Base-by-base conservation (phyloP, 352 stramenopile species). In the Elongisporangium prolatum region DNA sequence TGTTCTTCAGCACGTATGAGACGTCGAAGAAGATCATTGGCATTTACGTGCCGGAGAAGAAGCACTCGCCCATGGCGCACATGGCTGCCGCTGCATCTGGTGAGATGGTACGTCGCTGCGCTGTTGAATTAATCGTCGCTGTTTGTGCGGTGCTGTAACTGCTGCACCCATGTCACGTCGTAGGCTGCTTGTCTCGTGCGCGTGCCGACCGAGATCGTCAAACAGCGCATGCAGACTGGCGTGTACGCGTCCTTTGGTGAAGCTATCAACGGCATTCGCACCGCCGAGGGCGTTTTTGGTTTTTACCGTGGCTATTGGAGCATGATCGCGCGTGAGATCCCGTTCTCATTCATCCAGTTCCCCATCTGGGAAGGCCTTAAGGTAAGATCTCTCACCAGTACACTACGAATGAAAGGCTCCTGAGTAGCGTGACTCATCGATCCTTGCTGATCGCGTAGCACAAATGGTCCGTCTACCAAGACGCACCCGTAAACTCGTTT, bases 301-400 rank as follows among this genome's bases (percentile, higher is more conserved):
- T 95, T 99, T 61, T 99, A 99, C 79, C 83, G 91, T 48, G 97
- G 97, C 53, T 99, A 98, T 78, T 95, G 90, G 61, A 98, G 97
- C 54, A 99, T 98, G 64, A 86, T 99, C n/a, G 87, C 98, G 59
- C 85, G 98, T 60, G 98, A 99, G 67, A 98, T 99, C 58, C 98
- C 98, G 4, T 99, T 99, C 75, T 98, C 96, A 21, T 97, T 99
- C 52, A 98, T 99, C 68, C 97, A 99, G 84, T 99, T 99, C 73
- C 96, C 96, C n/a, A 71, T 99, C 3, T 99, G 98, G 84, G 97
- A 99, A 84, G 73, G 80, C 34, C 77, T 98, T 21, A 99, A 99
- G 87, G 77, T 94, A 48, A 54, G 56, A 14, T 50, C 16, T 40
- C 0, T 18, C n/a, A 21, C 8, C 3, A 48, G 17, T 44, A 5